A percentile compares a stretch with the other conserved stretches of the same genome.
These are phyloP conservation scores for Pythium dissotocum DNA, from an alignment of 352 stramenopile species.

Conservation along the genomic window DNA sequence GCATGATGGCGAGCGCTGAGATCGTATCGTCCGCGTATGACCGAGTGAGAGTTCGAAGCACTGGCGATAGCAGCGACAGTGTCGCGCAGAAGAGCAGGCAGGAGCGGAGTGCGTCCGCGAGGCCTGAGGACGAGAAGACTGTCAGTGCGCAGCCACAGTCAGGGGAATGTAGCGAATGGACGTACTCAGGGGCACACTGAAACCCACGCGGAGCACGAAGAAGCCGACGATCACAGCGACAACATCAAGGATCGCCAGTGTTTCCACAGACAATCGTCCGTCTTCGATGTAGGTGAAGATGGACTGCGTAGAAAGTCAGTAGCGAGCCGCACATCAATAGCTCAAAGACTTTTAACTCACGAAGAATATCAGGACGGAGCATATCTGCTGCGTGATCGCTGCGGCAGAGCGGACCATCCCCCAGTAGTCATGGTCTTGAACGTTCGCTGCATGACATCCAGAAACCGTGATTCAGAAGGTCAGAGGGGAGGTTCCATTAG, in stretches of 20 bases:
- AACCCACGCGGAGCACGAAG: slow-evolving; percentile 51
- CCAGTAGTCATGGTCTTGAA: slow-evolving; percentile 81
- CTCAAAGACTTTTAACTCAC: slow-evolving; percentile 33
- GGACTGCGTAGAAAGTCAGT: slow-evolving; percentile 35
- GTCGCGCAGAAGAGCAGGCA: slow-evolving; percentile 82
- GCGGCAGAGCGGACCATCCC: slow-evolving; percentile 83
- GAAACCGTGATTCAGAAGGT: background rate
- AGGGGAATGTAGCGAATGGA: background rate
- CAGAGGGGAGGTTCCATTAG: background rate
- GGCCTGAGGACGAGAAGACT: slow-evolving; percentile 27
- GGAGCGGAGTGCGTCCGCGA: slow-evolving; percentile 58
- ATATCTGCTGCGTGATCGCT: slow-evolving; percentile 89
- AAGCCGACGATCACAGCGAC: slow-evolving; percentile 60
- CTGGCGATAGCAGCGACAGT: slow-evolving; percentile 85
- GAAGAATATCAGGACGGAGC: slow-evolving; percentile 88
- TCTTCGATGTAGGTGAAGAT: slow-evolving; percentile 75
- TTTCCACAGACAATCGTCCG: slow-evolving; percentile 49
- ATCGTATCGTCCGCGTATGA: slow-evolving; percentile 93
- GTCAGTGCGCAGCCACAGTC: background rate
- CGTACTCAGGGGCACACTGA: slow-evolving; percentile 29
- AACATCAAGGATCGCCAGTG: slow-evolving; percentile 61
- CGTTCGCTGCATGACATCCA: slow-evolving; percentile 51
- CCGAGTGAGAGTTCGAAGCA: slow-evolving; percentile 89
- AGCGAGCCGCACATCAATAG: background rate
- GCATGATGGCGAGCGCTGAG: slow-evolving; percentile 73